These are phyloP conservation scores for Cephaloascus fragrans DNA, from an alignment of 805 yeast species.

Conservation along the genomic window DNA sequence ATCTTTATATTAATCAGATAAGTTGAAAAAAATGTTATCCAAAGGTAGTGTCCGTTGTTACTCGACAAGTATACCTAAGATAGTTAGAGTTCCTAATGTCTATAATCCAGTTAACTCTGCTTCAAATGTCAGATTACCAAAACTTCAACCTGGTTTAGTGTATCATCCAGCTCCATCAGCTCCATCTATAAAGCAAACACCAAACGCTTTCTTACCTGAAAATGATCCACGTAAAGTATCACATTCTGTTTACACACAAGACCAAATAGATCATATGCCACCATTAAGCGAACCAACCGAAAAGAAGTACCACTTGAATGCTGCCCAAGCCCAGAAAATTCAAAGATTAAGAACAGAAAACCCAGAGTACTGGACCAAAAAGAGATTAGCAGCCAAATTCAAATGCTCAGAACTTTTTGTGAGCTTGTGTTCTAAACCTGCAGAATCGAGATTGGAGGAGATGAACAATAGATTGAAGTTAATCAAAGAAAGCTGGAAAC, in stretches of 20 bases:
- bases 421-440: conserved; percentile 40
- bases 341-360: conserved; percentile 41
- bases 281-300: conserved; percentile 25
- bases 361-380: conserved; percentile 56
- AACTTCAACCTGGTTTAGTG: conserved; percentile 49
- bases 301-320: conserved; percentile 45
- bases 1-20: no score
- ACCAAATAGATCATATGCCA: conserved; percentile 19
- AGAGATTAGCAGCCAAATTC: conserved; percentile 50
- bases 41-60: background rate
- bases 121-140: conserved; percentile 44
- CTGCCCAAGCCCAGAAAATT: conserved; percentile 49
- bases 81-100: conserved; percentile 36
- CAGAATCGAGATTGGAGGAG: conserved; percentile 26
- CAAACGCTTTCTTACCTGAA: conserved; percentile 57
- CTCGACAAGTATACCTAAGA: background rate
- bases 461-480: conserved; percentile 35
- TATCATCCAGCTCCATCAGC: conserved; percentile 59
- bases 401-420: conserved; percentile 42
- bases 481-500: conserved; percentile 41
- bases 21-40: no score
- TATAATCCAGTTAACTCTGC: conserved; percentile 59
- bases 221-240: conserved; percentile 46
- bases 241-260: conserved; percentile 14
- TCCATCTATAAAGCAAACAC: conserved; percentile 49